These are phyloP conservation scores for Colletotrichum tropicale DNA, from an alignment of 2,329 filamentous ascomycete species.

Conservation along the genomic window DNA sequence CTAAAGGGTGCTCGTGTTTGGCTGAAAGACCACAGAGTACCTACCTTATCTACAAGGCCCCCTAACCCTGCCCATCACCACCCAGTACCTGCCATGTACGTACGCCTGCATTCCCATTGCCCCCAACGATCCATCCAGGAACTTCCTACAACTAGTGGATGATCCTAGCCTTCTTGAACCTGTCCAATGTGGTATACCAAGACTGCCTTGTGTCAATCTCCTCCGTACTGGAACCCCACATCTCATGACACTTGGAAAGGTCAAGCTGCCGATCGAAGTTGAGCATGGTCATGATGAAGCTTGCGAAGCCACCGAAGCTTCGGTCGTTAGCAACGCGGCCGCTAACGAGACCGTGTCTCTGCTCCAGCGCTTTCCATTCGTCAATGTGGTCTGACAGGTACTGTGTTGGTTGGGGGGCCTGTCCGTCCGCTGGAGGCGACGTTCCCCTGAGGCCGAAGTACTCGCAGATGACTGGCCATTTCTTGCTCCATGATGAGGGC, in stretches of 20 bases:
- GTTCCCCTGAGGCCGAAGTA: conserved; percentile 50
- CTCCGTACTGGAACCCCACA: conserved; percentile 32
- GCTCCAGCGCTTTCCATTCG: conserved; percentile 34
- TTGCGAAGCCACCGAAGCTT: conserved; percentile 31
- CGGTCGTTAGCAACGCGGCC: conserved; percentile 34
- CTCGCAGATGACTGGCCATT: conserved; percentile 49
- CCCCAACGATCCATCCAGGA: neutral
- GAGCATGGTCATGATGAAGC: conserved; percentile 35
- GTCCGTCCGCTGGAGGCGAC: conserved; percentile 27
- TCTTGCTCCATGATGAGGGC: conserved; percentile 41
- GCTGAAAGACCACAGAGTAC: neutral
- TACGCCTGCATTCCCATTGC: neutral
- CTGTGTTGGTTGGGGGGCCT: conserved; percentile 20
- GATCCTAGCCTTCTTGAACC: conserved; percentile 34
- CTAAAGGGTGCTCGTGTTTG: neutral
- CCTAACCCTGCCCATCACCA: neutral
- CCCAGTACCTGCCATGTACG: neutral
- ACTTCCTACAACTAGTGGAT: conserved; percentile 28
- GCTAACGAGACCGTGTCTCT: conserved; percentile 33
- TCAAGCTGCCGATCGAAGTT: conserved; percentile 38
- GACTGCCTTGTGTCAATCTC: conserved; percentile 31
- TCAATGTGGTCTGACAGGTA: conserved; percentile 34
- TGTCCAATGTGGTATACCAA: conserved; percentile 36
- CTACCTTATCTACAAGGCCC: neutral
- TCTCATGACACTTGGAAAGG: conserved; percentile 32